These are phyloP conservation scores for Calonectria multiphialidica DNA, from an alignment of 2,329 filamentous ascomycete species.

Conservation along the genomic window DNA sequence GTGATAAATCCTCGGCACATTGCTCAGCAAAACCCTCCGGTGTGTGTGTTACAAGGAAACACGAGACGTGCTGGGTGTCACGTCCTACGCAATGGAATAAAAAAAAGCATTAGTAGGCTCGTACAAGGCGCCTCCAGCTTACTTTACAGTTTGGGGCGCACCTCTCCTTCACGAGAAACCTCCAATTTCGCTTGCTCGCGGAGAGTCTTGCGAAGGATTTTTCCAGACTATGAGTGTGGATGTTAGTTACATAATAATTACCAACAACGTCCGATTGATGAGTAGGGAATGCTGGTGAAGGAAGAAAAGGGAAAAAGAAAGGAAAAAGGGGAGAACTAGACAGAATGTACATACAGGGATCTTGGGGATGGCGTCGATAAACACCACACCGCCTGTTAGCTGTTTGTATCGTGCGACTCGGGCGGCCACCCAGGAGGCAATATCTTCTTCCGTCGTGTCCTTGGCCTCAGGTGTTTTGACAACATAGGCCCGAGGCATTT, in stretches of 20 bases:
- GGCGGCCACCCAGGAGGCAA: slow-evolving; percentile 73
- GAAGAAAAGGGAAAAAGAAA: background rate
- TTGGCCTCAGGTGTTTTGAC: slow-evolving; percentile 49
- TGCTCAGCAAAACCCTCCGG: background rate
- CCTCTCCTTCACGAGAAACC: slow-evolving; percentile 54
- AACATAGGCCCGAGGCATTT: slow-evolving; percentile 74
- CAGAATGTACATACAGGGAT: slow-evolving; percentile 64
- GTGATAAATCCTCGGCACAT: background rate
- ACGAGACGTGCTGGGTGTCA: slow-evolving; percentile 24
- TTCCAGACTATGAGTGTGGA: slow-evolving; percentile 65
- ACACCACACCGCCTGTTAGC: slow-evolving; percentile 76
- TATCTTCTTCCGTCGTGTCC: slow-evolving; percentile 54
- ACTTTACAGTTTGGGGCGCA: slow-evolving; percentile 45
- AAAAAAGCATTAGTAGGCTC: slow-evolving; percentile 37
- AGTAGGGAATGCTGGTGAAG: background rate
- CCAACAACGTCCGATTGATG: background rate
- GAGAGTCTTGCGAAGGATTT: slow-evolving; percentile 72
- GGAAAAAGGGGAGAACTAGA: background rate
- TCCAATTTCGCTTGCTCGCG: slow-evolving; percentile 69
- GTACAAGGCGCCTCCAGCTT: slow-evolving; percentile 39
- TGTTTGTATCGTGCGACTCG: slow-evolving; percentile 75
- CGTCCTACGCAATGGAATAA: slow-evolving; percentile 29
- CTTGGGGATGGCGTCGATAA: slow-evolving; percentile 73
- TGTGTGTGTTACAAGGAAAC: slow-evolving; percentile 13
- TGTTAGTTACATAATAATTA: slow-evolving; percentile 24